Conservation (phyloP, 2,329 filamentous ascomycete genomes). For the Cercospora janseana region DNA sequence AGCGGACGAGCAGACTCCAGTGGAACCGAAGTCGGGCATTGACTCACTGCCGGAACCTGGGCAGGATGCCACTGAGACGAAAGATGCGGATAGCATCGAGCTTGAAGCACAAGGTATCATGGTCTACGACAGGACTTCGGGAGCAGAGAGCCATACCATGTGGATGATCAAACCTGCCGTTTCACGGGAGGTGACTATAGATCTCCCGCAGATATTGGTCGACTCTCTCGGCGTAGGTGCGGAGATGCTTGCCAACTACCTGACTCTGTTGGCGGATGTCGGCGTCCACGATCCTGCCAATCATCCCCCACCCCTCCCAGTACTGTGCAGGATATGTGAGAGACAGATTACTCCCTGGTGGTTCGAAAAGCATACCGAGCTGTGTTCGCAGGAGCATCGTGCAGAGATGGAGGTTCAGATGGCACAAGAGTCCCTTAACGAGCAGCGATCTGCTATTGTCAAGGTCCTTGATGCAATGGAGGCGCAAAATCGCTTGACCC, state of each 20-base stretch:
- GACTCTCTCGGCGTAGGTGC: conserved; percentile 92
- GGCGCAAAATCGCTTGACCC: conserved; percentile 66
- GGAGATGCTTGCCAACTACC: conserved; percentile 88
- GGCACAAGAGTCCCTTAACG: conserved; percentile 84
- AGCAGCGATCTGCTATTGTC: conserved; percentile 92
- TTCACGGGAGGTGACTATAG: conserved; percentile 89
- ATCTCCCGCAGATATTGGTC: conserved; percentile 82
- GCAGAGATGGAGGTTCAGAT: conserved; percentile 98
- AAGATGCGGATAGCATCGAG: conserved; percentile 58
- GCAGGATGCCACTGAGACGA: conserved; percentile 10
- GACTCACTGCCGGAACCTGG: conserved; percentile 18
- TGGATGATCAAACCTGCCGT: conserved; percentile 98
- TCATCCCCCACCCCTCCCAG: conserved; percentile 76
- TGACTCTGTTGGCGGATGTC: conserved; percentile 83
- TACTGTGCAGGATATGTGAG: conserved; percentile 95
- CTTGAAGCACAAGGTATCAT: conserved; percentile 97
- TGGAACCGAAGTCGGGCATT: conserved; percentile 32
- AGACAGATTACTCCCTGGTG: conserved; percentile 97
- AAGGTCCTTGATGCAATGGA: conserved; percentile 92
- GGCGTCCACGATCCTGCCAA: conserved; percentile 71
- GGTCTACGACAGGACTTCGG: conserved; percentile 87
- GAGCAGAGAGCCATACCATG: conserved; percentile 93
- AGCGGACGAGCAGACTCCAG: conserved; percentile 30
- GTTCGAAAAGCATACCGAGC: conserved; percentile 98
- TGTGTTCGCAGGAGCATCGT: conserved; percentile 91